Percentiles rank a stretch among this genome's conserved stretches.
Evolutionary conservation across 768 basidiomycete species (phyloP).

Genomic region (Gloeostereum incarnatum): DNA sequence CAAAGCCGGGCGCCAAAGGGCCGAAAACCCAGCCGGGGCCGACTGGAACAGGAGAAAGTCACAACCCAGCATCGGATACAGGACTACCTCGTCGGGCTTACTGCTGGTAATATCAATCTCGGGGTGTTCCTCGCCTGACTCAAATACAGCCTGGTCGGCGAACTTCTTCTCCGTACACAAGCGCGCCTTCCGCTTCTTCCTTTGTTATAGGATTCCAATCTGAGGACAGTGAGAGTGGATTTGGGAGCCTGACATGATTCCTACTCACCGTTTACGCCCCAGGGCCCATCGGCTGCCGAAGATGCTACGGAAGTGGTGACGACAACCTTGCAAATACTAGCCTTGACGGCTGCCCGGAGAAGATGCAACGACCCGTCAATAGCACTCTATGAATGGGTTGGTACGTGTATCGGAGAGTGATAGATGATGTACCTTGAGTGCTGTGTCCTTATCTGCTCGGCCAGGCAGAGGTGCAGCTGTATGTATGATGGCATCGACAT

Average conservation of each 20-base stretch:
- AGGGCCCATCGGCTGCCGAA: slow-evolving; percentile 2
- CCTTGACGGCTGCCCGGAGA: slow-evolving; percentile 14
- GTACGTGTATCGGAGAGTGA: background rate
- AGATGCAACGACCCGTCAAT: slow-evolving; percentile 18
- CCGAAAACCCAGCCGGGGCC: background rate
- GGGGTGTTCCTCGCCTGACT: slow-evolving; percentile 9
- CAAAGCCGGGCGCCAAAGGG: background rate
- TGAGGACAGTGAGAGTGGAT: background rate
- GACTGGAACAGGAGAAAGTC: background rate
- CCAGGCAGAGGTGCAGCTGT: slow-evolving; percentile 14
- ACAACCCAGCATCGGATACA: background rate
- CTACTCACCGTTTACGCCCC: slow-evolving; percentile 7
- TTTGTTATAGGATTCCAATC: slow-evolving; percentile 9
- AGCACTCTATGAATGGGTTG: slow-evolving; percentile 10
- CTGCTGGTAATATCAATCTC: slow-evolving; percentile 11
- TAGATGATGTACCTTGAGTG: slow-evolving; percentile 1
- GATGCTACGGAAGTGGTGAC: slow-evolving; percentile 13
- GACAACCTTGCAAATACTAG: slow-evolving; percentile 13
- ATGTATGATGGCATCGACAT: slow-evolving; percentile 27
- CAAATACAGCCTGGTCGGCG: slow-evolving; percentile 7
- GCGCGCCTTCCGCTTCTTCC: slow-evolving; percentile 5
- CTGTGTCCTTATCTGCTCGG: background rate
- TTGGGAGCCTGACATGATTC: background rate
- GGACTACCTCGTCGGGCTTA: no score
- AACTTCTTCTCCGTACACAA: slow-evolving; percentile 8